Conservation (phyloP, 495 filamentous ascomycete genomes). For the Penicillium bialowiezense region DNA sequence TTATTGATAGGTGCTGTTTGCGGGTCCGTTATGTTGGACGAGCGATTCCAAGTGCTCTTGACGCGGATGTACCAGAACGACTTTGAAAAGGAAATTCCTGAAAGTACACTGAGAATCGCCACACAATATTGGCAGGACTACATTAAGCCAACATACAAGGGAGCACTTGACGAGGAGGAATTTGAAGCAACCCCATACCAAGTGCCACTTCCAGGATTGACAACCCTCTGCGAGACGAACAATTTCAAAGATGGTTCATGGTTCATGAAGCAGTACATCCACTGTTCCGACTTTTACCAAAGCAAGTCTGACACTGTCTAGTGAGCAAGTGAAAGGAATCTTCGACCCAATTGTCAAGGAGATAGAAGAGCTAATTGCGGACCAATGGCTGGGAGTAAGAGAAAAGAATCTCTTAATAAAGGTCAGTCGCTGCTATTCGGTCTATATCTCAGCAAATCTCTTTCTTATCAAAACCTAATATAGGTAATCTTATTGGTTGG, state of each 20-base stretch:
- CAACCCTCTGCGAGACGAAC: too few species aligned
- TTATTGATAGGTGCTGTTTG: constrained; percentile 52
- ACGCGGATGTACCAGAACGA: constrained; percentile 21
- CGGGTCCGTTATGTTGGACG: constrained; percentile 56
- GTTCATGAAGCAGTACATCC: too few species aligned
- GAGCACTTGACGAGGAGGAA: constrained; percentile 1
- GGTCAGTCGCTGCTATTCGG: too few species aligned
- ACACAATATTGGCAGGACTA: constrained; percentile 23
- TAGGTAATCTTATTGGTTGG: constrained; percentile 66
- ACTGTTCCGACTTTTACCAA: constrained; percentile 12
- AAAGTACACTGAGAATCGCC: not conserved
- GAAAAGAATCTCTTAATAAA: constrained; percentile 7
- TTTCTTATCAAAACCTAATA: constrained; percentile 18
- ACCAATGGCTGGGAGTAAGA: constrained; percentile 49
- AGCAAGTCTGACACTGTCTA: constrained; percentile 16
- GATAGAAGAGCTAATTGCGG: constrained; percentile 56
- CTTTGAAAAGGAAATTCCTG: constrained; percentile 5
- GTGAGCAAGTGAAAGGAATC: constrained; percentile 44
- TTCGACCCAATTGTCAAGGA: constrained; percentile 58
- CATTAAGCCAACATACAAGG: constrained; percentile 18
- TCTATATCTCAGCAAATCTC: too few species aligned
- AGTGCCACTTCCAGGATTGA: too few species aligned
- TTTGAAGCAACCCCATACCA: not conserved
- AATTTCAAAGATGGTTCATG: too few species aligned
- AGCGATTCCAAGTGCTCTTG: constrained; percentile 46